These are phyloP conservation scores for Penicillium sp. DNA, from an alignment of 2,329 filamentous ascomycete genomes.

Conservation along the genomic window DNA sequence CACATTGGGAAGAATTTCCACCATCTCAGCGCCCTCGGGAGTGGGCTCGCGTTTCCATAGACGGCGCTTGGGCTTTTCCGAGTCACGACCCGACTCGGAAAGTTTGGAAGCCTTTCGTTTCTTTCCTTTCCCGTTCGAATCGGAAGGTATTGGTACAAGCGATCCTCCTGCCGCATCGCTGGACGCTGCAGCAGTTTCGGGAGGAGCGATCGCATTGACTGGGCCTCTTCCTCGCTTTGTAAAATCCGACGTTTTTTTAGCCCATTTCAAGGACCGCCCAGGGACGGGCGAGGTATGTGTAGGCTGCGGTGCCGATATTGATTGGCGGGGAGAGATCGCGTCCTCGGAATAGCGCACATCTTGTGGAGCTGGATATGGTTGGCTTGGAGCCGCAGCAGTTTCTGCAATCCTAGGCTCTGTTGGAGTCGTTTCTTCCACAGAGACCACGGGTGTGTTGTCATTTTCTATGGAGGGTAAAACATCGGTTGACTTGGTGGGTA, in stretches of 20 bases:
- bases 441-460: constrained; percentile 7
- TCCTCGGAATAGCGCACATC: constrained; percentile 5
- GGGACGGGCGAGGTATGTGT: constrained; percentile 9
- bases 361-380: constrained; percentile 5
- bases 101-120: constrained; percentile 24
- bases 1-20: constrained; percentile 49
- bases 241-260: constrained; percentile 12
- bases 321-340: constrained; percentile 3
- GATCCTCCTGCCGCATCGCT: constrained; percentile 16
- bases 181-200: constrained; percentile 9
- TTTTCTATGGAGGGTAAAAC: constrained; percentile 12
- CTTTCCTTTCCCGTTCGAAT: constrained; percentile 18
- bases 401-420: background rate
- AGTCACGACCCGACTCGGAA: constrained; percentile 16
- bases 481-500: constrained; percentile 8
- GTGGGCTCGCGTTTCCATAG: constrained; percentile 38
- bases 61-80: constrained; percentile 21
- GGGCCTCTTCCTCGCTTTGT: constrained; percentile 7
- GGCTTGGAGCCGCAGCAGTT: background rate
- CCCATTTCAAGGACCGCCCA: background rate
- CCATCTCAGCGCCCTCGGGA: constrained; percentile 43
- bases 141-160: constrained; percentile 18
- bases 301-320: constrained; percentile 4
- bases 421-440: background rate
- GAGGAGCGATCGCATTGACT: constrained; percentile 18